Percentiles rank a stretch among this genome's conserved stretches.
phyloP scores from a whole-genome alignment of 352 stramenopile genomes.

The Pilasporangium apinafurcum region DNA sequence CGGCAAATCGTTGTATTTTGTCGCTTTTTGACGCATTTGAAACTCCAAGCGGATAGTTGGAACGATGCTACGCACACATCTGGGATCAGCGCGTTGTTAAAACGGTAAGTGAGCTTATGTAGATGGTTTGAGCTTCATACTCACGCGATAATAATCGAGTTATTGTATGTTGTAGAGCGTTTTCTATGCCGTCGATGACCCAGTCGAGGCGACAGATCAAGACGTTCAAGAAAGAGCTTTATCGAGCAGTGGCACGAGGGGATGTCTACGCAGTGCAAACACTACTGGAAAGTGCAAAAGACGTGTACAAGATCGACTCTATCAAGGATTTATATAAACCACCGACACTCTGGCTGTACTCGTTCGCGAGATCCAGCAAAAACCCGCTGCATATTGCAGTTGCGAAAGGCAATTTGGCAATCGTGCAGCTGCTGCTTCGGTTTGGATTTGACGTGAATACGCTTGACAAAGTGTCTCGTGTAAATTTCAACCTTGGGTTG shows the following conservation, averaged over 20 bases:
- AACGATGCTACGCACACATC: constrained; percentile 70
- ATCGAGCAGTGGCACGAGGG: constrained; percentile 44
- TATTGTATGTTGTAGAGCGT: constrained; percentile 11
- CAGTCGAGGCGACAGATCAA: constrained; percentile 22
- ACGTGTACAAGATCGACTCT: constrained; percentile 22
- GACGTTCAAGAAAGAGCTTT: constrained; percentile 57
- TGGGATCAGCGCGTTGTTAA: constrained; percentile 34
- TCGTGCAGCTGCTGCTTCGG: constrained; percentile 52
- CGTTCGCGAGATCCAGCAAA: constrained; percentile 61
- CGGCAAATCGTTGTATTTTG: constrained; percentile 66
- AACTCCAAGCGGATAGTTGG: constrained; percentile 56
- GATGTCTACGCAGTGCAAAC: constrained; percentile 35
- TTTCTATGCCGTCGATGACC: constrained; percentile 19
- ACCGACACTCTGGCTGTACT: constrained; percentile 53
- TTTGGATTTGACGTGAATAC: constrained; percentile 58
- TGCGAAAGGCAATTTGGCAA: constrained; percentile 36
- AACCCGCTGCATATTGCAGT: constrained; percentile 75
- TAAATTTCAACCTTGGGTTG: constrained; percentile 74
- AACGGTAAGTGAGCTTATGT: constrained; percentile 2
- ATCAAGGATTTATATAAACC: constrained; percentile 34
- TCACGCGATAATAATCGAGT: no score
- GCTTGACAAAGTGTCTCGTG: constrained; percentile 68
- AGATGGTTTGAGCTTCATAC: background rate
- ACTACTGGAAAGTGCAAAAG: constrained; percentile 24
- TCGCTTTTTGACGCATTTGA: constrained; percentile 67